A percentile compares a stretch with the other conserved stretches of the same genome.
Conservation (phyloP, 352 stramenopile species). For the Thalassiosira exigua region DNA sequence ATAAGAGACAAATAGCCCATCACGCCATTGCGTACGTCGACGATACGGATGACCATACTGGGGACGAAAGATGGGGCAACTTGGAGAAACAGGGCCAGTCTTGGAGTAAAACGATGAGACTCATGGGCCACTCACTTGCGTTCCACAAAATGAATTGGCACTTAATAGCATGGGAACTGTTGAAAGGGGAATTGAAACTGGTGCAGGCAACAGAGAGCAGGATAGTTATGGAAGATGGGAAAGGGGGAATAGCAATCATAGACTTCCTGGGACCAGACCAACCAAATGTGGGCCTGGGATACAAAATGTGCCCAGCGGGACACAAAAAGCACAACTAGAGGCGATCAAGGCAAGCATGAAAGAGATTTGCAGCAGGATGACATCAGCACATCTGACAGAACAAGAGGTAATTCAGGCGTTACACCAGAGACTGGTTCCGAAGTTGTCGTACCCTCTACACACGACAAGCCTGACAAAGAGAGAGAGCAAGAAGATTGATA, state of each 20-base stretch:
- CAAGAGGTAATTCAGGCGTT: not conserved
- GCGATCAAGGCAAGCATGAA: not conserved
- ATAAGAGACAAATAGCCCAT: not conserved
- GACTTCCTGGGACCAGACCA: not conserved
- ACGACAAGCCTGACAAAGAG: not conserved
- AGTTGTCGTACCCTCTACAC: too few relatives aligned
- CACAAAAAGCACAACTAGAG: not conserved
- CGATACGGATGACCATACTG: not conserved
- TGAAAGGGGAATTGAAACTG: not conserved
- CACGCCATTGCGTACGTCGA: not conserved
- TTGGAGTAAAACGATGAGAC: not conserved
- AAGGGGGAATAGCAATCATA: not conserved
- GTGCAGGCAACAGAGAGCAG: not conserved
- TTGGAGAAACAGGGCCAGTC: conserved; percentile 2
- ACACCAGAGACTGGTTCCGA: not conserved
- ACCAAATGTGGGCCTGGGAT: conserved; percentile 10
- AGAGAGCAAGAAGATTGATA: not conserved
- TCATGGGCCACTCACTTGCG: not conserved
- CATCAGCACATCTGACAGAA: not conserved
- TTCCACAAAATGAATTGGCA: conserved; percentile 18
- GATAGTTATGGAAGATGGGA: not conserved
- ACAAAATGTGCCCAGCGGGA: not conserved
- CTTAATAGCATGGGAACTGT: not conserved
- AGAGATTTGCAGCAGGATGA: not conserved
- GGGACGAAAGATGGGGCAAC: not conserved